phyloP scores from a whole-genome alignment of 1,284 basidiomycete genomes.

The Fomitopsis palustris region DNA sequence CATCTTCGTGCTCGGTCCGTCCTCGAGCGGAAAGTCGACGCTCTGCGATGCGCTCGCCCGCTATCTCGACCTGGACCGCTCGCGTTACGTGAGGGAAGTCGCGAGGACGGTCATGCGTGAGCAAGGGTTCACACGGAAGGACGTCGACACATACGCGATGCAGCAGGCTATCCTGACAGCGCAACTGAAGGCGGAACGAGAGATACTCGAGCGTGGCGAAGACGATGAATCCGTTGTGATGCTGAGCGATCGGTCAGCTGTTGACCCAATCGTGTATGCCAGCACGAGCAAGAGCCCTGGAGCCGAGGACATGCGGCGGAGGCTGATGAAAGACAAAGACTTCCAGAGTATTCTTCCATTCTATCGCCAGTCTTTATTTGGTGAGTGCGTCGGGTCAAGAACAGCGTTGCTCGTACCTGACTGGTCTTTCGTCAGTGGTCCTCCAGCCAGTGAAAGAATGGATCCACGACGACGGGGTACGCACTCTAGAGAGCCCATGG shows the following conservation, averaged over 20 bases:
- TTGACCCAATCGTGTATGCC: constrained; percentile 62
- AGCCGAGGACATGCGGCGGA: constrained; percentile 30
- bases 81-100: constrained; percentile 52
- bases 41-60: constrained; percentile 49
- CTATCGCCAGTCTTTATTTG: constrained; percentile 41
- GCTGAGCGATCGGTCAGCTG: constrained; percentile 59
- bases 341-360: constrained; percentile 39
- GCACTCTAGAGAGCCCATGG: constrained; percentile 47
- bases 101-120: constrained; percentile 52
- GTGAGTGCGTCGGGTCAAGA: constrained; percentile 7
- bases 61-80: constrained; percentile 33
- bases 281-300: constrained; percentile 38
- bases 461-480: constrained; percentile 60
- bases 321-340: constrained; percentile 32
- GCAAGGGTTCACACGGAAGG: constrained; percentile 47
- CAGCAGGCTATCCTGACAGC: constrained; percentile 56
- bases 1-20: constrained; percentile 51
- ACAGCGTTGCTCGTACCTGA: neutral
- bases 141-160: constrained; percentile 51
- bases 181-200: constrained; percentile 44
- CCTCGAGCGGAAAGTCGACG: constrained; percentile 65
- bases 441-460: constrained; percentile 54
- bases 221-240: constrained; percentile 31
- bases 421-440: constrained; percentile 31
- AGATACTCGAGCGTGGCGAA: constrained; percentile 19